phyloP scores from a whole-genome alignment of 2,329 filamentous ascomycete species.

The Fonsecaea pugnacius region DNA sequence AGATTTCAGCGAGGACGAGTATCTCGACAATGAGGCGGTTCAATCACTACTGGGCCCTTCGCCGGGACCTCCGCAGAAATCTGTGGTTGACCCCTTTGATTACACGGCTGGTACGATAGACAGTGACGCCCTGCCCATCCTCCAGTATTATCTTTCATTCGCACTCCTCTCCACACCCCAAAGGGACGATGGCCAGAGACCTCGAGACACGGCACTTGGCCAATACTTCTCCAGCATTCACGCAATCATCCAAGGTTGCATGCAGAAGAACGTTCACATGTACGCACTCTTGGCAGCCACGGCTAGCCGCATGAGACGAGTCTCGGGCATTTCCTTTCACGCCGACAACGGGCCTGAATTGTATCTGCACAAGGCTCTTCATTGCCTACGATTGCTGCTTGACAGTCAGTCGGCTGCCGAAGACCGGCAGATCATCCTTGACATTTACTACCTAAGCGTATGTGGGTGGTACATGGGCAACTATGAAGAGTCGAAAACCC shows the following conservation, averaged over 20 bases:
- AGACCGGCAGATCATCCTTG: slow-evolving; percentile 30
- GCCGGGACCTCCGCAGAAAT: background rate
- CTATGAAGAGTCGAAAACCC: slow-evolving; percentile 27
- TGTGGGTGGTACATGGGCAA: slow-evolving; percentile 30
- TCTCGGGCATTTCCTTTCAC: slow-evolving; percentile 17
- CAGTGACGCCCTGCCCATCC: slow-evolving; percentile 16
- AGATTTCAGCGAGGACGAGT: background rate
- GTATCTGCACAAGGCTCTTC: slow-evolving; percentile 30
- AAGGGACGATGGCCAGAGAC: background rate
- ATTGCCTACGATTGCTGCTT: slow-evolving; percentile 24
- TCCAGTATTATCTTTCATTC: slow-evolving; percentile 26
- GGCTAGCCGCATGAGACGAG: slow-evolving; percentile 24
- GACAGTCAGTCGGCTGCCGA: slow-evolving; percentile 12
- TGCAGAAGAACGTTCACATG: slow-evolving; percentile 22
- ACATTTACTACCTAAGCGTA: slow-evolving; percentile 30
- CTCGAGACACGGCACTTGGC: background rate
- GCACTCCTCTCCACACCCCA: slow-evolving; percentile 18
- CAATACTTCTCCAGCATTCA: slow-evolving; percentile 23
- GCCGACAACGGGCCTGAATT: slow-evolving; percentile 27
- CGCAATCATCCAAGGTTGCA: slow-evolving; percentile 26
- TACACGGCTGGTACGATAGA: slow-evolving; percentile 13
- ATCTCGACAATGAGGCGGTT: background rate
- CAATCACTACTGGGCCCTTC: background rate
- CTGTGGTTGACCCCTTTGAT: slow-evolving; percentile 12
- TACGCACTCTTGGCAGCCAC: slow-evolving; percentile 27